Conservation (phyloP, 2,329 filamentous ascomycete genomes). For the Phyllosticta citribraziliensis region DNA sequence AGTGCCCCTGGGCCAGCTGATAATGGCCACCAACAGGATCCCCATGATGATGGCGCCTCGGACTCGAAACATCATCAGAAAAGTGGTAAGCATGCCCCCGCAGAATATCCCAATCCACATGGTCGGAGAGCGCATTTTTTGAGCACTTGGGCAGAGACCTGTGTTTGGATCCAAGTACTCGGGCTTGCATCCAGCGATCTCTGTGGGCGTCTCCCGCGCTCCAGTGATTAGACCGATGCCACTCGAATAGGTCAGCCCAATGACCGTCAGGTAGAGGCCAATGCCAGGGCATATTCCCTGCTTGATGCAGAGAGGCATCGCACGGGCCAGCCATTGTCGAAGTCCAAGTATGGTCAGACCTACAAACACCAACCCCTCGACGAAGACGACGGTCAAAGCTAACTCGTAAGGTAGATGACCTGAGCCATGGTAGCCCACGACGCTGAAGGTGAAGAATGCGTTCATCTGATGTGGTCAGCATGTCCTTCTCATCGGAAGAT, state of each 20-base stretch:
- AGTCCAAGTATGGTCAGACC: conserved; percentile 63
- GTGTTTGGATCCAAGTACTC: conserved; percentile 33
- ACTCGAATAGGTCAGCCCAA: conserved; percentile 68
- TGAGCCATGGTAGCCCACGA: conserved; percentile 66
- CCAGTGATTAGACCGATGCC: conserved; percentile 74
- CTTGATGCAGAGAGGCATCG: conserved; percentile 77
- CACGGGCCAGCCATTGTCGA: conserved; percentile 67
- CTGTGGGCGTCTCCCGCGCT: conserved; percentile 55
- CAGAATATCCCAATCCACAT: conserved; percentile 89
- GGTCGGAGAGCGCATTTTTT: conserved; percentile 73
- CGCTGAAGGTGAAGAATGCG: conserved; percentile 76
- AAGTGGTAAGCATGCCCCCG: conserved; percentile 67
- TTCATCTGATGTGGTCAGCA: conserved; percentile 44
- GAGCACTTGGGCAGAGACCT: conserved; percentile 52
- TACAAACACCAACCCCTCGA: conserved; percentile 80
- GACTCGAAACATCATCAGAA: conserved; percentile 76
- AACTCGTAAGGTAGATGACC: conserved; percentile 65
- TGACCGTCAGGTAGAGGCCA: conserved; percentile 69
- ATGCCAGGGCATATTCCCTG: conserved; percentile 79
- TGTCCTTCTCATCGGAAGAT: background rate
- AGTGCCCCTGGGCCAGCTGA: conserved; percentile 75
- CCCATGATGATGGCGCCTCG: conserved; percentile 80
- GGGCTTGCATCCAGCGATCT: conserved; percentile 62
- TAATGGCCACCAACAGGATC: conserved; percentile 74
- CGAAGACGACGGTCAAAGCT: conserved; percentile 77